phyloP scores from a whole-genome alignment of 2,329 filamentous ascomycete genomes.

The Taxawa tesnikishii region DNA sequence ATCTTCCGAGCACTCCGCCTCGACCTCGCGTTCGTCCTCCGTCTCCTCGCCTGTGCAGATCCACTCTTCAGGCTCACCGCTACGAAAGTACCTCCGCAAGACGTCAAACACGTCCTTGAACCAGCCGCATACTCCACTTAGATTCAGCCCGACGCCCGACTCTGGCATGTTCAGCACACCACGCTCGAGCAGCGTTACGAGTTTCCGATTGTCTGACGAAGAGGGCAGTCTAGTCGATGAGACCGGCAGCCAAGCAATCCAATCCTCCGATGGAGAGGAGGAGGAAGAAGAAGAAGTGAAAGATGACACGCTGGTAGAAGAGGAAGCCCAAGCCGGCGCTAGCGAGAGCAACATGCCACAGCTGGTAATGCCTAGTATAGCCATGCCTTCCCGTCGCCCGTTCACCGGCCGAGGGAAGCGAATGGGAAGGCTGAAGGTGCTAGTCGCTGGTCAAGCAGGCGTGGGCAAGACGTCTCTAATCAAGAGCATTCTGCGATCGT shows the following conservation, averaged over 20 bases:
- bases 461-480: slow-evolving; percentile 81
- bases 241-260: slow-evolving; percentile 40
- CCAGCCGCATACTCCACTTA: slow-evolving; percentile 35
- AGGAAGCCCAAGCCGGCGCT: slow-evolving; percentile 1
- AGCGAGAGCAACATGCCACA: slow-evolving; percentile 42
- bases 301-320: slow-evolving; percentile 12
- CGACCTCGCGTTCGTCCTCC: slow-evolving; percentile 8
- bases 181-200: slow-evolving; percentile 46
- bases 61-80: slow-evolving; percentile 13
- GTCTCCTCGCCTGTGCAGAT: slow-evolving; percentile 13
- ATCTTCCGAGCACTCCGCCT: slow-evolving; percentile 15
- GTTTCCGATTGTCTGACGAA: slow-evolving; percentile 46
- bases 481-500: slow-evolving; percentile 73
- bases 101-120: slow-evolving; percentile 17
- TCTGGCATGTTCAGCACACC: slow-evolving; percentile 46
- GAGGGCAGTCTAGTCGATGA: slow-evolving; percentile 41
- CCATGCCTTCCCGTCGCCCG: slow-evolving; percentile 75
- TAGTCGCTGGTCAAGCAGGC: slow-evolving; percentile 72
- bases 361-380: slow-evolving; percentile 95
- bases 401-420: slow-evolving; percentile 80
- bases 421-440: slow-evolving; percentile 77
- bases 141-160: slow-evolving; percentile 33
- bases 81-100: slow-evolving; percentile 14
- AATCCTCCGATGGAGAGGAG: slow-evolving; percentile 41
- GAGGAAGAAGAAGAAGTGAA: slow-evolving; percentile 35